phyloP scores from a whole-genome alignment of 2,329 filamentous ascomycete genomes.

The Fusarium sp. region DNA sequence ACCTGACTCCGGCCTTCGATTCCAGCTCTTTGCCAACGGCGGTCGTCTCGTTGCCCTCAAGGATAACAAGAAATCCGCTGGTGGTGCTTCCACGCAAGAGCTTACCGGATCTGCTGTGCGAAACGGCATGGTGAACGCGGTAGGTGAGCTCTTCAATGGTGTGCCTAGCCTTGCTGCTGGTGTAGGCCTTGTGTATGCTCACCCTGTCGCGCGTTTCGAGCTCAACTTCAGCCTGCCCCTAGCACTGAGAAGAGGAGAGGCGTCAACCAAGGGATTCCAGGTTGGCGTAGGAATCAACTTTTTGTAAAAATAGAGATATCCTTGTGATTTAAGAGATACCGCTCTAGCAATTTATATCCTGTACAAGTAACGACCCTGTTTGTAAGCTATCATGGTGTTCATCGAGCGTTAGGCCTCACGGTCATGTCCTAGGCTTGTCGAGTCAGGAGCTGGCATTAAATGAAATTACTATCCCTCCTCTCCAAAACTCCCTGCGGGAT shows the following conservation, averaged over 20 bases:
- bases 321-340: slow-evolving; percentile 34
- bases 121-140: slow-evolving; percentile 70
- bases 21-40: slow-evolving; percentile 93
- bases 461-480: no score
- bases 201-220: slow-evolving; percentile 93
- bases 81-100: slow-evolving; percentile 52
- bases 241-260: slow-evolving; percentile 85
- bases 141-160: slow-evolving; percentile 80
- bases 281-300: slow-evolving; percentile 98
- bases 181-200: slow-evolving; percentile 92
- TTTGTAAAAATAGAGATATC: slow-evolving; percentile 69
- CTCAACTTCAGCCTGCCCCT: slow-evolving; percentile 94
- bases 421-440: background rate
- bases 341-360: slow-evolving; percentile 23
- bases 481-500: no score
- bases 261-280: slow-evolving; percentile 90
- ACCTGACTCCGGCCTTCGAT: slow-evolving; percentile 84
- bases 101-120: slow-evolving; percentile 64
- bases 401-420: background rate
- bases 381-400: background rate
- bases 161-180: slow-evolving; percentile 90
- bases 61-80: slow-evolving; percentile 67
- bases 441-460: no score
- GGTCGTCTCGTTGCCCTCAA: slow-evolving; percentile 86
- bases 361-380: background rate